Evolutionary conservation across 257 asterid genomes (phyloP).

Genomic region (Penstemon newberryi): DNA sequence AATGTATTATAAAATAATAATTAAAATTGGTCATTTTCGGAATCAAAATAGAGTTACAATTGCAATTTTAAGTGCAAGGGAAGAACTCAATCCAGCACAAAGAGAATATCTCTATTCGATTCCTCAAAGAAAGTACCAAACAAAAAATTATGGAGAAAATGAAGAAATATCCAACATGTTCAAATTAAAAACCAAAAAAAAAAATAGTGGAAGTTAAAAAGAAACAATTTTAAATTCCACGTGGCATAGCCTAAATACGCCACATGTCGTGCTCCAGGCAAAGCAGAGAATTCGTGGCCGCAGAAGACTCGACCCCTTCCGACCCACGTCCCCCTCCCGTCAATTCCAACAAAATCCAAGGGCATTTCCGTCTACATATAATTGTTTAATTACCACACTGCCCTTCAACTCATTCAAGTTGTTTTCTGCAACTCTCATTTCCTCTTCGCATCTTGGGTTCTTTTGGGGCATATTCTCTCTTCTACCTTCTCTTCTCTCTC

Average conservation of each 20-base stretch:
- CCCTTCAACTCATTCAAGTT: slow-evolving; percentile 35
- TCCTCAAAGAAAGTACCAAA: not conserved
- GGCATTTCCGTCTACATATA: slow-evolving; percentile 42
- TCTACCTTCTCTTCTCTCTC: slow-evolving; percentile 22
- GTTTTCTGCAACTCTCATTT: slow-evolving; percentile 25
- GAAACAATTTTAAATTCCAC: slow-evolving; percentile 13
- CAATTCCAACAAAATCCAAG: slow-evolving; percentile 36
- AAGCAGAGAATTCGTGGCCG: slow-evolving; percentile 39
- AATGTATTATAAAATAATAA: not conserved
- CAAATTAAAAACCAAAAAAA: not conserved
- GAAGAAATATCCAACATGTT: not conserved
- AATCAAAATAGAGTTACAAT: not conserved
- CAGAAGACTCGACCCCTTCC: slow-evolving; percentile 22
- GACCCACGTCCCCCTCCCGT: slow-evolving; percentile 37
- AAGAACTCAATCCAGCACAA: not conserved
- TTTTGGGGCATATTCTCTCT: slow-evolving; percentile 56
- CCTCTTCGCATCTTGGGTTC: slow-evolving; percentile 36
- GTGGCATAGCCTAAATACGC: not conserved
- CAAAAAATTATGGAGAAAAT: not conserved
- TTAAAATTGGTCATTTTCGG: not conserved
- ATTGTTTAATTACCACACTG: slow-evolving; percentile 27
- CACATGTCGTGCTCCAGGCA: slow-evolving; percentile 29
- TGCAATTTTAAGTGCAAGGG: not conserved
- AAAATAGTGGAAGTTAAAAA: not conserved
- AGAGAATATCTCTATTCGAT: slow-evolving; percentile 8